Evolutionary conservation across 768 basidiomycete genomes (phyloP).

Genomic region (Trametes sanguinea): DNA sequence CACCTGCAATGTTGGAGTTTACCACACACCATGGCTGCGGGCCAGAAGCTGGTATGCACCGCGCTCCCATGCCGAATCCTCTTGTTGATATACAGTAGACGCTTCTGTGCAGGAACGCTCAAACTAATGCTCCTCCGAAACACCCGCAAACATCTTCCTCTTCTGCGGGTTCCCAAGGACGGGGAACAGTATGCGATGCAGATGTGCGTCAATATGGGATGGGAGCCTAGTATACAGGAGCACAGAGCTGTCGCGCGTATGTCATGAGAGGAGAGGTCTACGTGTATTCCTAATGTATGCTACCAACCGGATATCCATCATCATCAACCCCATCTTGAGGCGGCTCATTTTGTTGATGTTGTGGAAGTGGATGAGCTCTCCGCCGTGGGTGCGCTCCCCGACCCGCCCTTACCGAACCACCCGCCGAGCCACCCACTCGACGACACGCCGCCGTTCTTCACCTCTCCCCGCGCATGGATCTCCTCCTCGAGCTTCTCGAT

Average conservation of each 20-base stretch:
- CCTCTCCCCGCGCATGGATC: slow-evolving; percentile 10
- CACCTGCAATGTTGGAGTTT: no score
- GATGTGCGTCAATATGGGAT: background rate
- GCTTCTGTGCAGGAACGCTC: no score
- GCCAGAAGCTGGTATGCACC: no score
- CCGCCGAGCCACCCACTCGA: slow-evolving; percentile 14
- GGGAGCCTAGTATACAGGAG: slow-evolving; percentile 1
- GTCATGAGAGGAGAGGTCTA: background rate
- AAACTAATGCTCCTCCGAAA: no score
- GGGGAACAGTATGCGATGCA: background rate
- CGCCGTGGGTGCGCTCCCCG: background rate
- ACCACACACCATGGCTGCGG: no score
- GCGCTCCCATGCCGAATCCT: no score
- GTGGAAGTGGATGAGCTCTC: no score
- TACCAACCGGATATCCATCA: background rate
- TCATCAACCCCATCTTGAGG: no score
- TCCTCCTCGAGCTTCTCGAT: slow-evolving; percentile 32
- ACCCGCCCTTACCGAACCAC: slow-evolving; percentile 2
- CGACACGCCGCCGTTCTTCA: slow-evolving; percentile 1
- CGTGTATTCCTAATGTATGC: background rate
- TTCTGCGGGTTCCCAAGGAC: no score
- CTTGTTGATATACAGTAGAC: no score
- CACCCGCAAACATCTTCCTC: no score
- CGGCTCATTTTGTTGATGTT: background rate
- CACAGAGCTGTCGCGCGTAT: background rate